Evolutionary conservation across 768 basidiomycete species (phyloP).

Genomic region (Mycena latifolia): DNA sequence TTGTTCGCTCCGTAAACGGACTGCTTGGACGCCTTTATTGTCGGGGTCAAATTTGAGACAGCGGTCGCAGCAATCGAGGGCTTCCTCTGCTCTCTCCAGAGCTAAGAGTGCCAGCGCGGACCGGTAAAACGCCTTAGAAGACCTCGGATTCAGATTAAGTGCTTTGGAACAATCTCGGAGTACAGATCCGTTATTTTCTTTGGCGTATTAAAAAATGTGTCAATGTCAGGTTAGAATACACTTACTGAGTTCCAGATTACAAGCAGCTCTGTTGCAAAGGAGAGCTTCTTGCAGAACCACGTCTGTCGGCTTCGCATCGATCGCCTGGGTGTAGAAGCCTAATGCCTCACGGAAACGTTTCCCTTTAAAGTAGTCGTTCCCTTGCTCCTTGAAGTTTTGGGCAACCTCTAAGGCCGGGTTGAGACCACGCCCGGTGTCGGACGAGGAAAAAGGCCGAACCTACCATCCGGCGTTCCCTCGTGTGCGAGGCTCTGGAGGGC

Average conservation of each 20-base stretch:
- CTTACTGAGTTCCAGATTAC: slow-evolving; percentile 90
- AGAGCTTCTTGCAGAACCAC: slow-evolving; percentile 70
- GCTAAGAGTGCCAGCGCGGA: slow-evolving; percentile 83
- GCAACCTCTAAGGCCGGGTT: slow-evolving; percentile 75
- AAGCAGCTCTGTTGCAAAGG: slow-evolving; percentile 91
- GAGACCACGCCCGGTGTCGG: slow-evolving; percentile 6
- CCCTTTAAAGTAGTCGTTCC: slow-evolving; percentile 93
- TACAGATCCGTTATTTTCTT: slow-evolving; percentile 91
- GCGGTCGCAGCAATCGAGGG: slow-evolving; percentile 82
- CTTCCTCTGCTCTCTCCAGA: slow-evolving; percentile 83
- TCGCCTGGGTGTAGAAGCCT: slow-evolving; percentile 90
- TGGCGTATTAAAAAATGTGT: slow-evolving; percentile 6
- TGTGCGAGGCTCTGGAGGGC: slow-evolving; percentile 89
- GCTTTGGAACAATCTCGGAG: slow-evolving; percentile 87
- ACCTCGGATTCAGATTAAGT: slow-evolving; percentile 68
- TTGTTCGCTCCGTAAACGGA: slow-evolving; percentile 62
- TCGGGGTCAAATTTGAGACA: slow-evolving; percentile 71
- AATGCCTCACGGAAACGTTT: slow-evolving; percentile 90
- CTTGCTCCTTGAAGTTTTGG: slow-evolving; percentile 93
- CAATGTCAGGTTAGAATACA: slow-evolving; percentile 15
- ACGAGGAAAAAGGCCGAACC: slow-evolving; percentile 50
- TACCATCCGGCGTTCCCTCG: slow-evolving; percentile 96
- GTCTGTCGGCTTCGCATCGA: slow-evolving; percentile 87
- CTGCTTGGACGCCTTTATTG: slow-evolving; percentile 64
- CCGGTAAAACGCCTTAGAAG: slow-evolving; percentile 90